Base-by-base conservation (phyloP, 1,284 basidiomycete genomes). In the Stygiomarasmius scandens region DNA sequence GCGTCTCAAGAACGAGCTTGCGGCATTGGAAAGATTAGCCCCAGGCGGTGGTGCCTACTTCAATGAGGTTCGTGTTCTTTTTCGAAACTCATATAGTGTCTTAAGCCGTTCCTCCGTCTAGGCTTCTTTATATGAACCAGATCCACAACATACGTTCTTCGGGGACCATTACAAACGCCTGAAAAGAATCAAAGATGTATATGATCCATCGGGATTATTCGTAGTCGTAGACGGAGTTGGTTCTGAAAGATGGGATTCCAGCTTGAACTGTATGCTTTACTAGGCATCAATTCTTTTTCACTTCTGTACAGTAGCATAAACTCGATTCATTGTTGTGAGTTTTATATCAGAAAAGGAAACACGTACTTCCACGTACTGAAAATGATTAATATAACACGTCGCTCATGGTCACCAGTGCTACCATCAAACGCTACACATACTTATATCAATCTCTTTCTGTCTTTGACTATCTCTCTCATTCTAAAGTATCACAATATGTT, bases 181-280 rank as follows among this genome's bases (percentile, higher is more conserved):
- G 45, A 73, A 71, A 59, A 60, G 50, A 0, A 78, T 83, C 66
- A 82, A 82, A 64, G 54, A 65, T 10, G 72, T 64, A 52, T 78
- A 79, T 58, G 80, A 83, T 61, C 74, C 76, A 0, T 53, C 68
- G 16, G 69, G 69, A 38, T 58, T 82, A 19, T 82, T 82, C 61
- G 63, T 77, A 20, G 76, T 80, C 10, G 58, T 64, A 0, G 66
- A 71, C 36, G 80, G 80, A 0, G 77, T 81, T 14, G 77, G 78
- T 1, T 78, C 76, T 2, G 76, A 82, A 19, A 60, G 67, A 6
- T 74, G 74, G 69, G 64, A 68, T 60, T 41, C 60, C 69, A 27
- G 20, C 9, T 23, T 58, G 43, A 54, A 47, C 20, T 54, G 53
- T 19, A 44, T 20, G 32, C n/a, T 14, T 4, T 44, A 53, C n/a